Evolutionary conservation across 2,329 filamentous ascomycete species (phyloP).

Genomic region (Chrysosporium keratinophilum): DNA sequence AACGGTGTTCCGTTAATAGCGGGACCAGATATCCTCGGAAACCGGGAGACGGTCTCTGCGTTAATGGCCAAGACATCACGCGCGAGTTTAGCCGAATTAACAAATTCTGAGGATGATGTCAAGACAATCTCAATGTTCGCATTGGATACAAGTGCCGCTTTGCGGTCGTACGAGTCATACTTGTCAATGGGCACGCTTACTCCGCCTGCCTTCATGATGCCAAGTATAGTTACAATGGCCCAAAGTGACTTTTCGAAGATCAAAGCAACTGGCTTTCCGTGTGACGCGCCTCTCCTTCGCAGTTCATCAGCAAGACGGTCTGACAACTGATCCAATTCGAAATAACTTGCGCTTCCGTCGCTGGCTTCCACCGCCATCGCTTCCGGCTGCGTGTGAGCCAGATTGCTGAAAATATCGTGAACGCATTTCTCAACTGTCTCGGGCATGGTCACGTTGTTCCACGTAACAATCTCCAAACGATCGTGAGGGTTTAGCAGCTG

Average conservation of each 20-base stretch:
- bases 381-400: slow-evolving; percentile 9
- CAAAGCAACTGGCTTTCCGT: slow-evolving; percentile 55
- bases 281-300: slow-evolving; percentile 30
- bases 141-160: no score
- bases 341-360: slow-evolving; percentile 16
- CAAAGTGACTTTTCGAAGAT: slow-evolving; percentile 64
- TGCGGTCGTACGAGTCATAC: no score
- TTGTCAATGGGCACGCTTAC: slow-evolving; percentile 72
- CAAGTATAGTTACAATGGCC: slow-evolving; percentile 65
- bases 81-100: background rate
- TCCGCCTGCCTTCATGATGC: slow-evolving; percentile 60
- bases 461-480: no score
- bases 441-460: background rate
- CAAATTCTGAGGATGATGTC: slow-evolving; percentile 25
- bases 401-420: slow-evolving; percentile 17
- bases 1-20: background rate
- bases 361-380: slow-evolving; percentile 16
- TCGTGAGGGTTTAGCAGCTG: no score
- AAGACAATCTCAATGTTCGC: slow-evolving; percentile 47
- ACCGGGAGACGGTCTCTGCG: no score
- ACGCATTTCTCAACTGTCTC: background rate
- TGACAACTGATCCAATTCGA: slow-evolving; percentile 17
- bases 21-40: no score
- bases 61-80: no score
- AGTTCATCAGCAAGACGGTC: slow-evolving; percentile 10